Percentiles rank a stretch among this genome's conserved stretches.
phyloP scores from a whole-genome alignment of 208 protist species.

The Tritrichomonas musculus region DNA sequence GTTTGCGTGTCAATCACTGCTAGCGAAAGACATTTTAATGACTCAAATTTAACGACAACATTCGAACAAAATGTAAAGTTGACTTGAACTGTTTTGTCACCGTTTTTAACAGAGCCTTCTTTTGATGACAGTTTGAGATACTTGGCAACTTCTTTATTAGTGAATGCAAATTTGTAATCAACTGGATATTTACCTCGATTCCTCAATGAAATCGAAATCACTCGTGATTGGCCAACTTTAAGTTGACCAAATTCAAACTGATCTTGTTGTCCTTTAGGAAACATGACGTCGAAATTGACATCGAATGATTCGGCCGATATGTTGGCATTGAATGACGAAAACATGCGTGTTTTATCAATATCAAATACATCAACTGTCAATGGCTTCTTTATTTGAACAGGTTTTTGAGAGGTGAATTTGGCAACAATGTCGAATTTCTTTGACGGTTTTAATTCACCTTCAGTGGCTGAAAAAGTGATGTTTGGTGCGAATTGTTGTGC shows the following conservation, averaged over 20 bases:
- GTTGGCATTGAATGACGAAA: not conserved
- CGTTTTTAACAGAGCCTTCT: not conserved
- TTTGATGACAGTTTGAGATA: not conserved
- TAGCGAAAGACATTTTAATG: not conserved
- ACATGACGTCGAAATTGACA: constrained; percentile 1
- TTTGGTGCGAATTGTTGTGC: not conserved
- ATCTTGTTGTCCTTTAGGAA: not conserved
- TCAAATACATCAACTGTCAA: not conserved
- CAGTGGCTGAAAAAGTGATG: not conserved
- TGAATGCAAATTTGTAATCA: not conserved
- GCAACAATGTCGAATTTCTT: not conserved
- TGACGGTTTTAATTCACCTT: not conserved
- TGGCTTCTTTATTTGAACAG: not conserved
- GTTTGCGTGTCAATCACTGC: not conserved
- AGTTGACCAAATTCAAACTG: not conserved
- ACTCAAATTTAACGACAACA: not conserved
- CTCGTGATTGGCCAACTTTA: not conserved
- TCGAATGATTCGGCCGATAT: not conserved
- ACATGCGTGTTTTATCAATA: not conserved
- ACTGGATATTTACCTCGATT: constrained; percentile 21
- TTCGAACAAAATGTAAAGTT: not conserved
- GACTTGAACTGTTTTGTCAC: not conserved
- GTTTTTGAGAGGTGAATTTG: not conserved
- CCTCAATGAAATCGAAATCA: not conserved
- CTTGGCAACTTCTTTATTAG: not conserved